Evolutionary conservation across 2,329 filamentous ascomycete species (phyloP), one percentile per base, ranked within the genome.

Genomic region (Aspergillus oerlinghausenensis): DNA sequence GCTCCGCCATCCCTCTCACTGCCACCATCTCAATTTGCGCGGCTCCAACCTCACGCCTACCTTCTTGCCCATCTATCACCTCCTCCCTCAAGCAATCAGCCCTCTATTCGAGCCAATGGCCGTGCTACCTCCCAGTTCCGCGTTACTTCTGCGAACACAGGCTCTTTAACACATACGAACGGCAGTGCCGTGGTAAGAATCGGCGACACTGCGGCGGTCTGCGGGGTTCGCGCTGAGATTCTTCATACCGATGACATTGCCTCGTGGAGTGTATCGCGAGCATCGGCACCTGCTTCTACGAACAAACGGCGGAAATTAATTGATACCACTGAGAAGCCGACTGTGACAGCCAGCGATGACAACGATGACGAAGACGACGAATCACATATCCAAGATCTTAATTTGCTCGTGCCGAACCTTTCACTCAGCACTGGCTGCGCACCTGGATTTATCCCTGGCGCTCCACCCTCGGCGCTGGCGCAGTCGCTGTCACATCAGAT

Each of bases 151-250:
- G 81, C 94, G 65, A 94, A 97, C 74, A 85, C 86, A 0, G 89
- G 89, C 26, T 94, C 90, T 23, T 80, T 99, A 51, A 90, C 91
- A 0, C 92, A 99, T 73, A 88, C 91, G 55, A 88, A 96, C 70
- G 94, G 94, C 52, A 95, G 90, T 66, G 88, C 93, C 0, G 88
- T 97, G 0, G 89, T 97, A 51, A 85, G 94, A 38, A 80, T 89
- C 52, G 94, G 94, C 49, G 90, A 95, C 73, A 97, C 93, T 1
- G 92, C 91, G 1, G 90, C 92, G n/a, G 92, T 99, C 40, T 97
- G 92, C 70, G 94, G 93, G 56, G 86, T 99, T 21, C 86, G 93
- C 48, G 92, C 83, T 52, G 94, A 99, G 76, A 87, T 96, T 6
- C 79, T 99, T 26, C 81, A 87, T 50, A 87, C 88, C 2, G 82